These are phyloP conservation scores for Penicillium sp. DNA, from an alignment of 2,329 filamentous ascomycete species.

Conservation along the genomic window DNA sequence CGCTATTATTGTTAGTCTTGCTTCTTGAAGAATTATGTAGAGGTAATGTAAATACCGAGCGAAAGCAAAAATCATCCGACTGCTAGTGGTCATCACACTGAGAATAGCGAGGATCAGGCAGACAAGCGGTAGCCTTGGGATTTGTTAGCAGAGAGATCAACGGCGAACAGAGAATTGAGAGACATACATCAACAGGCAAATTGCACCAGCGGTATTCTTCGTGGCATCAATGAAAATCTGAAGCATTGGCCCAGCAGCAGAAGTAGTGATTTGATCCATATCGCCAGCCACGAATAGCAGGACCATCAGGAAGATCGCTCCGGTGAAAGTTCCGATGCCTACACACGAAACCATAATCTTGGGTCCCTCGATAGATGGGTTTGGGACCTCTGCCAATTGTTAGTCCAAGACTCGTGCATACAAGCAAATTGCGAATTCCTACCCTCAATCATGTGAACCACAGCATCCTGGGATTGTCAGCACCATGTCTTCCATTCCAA, in stretches of 20 bases:
- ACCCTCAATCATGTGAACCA: slow-evolving; percentile 59
- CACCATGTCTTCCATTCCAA: background rate
- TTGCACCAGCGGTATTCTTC: slow-evolving; percentile 64
- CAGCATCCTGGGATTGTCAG: slow-evolving; percentile 39
- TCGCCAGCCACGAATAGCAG: slow-evolving; percentile 68
- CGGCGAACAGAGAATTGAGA: too few relatives aligned
- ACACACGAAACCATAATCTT: slow-evolving; percentile 70
- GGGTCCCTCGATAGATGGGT: slow-evolving; percentile 61
- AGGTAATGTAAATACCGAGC: slow-evolving; percentile 32
- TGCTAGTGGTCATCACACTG: slow-evolving; percentile 45
- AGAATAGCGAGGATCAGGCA: slow-evolving; percentile 42
- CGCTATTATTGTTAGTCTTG: slow-evolving; percentile 48
- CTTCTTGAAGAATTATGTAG: background rate
- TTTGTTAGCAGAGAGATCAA: slow-evolving; percentile 17
- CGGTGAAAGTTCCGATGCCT: slow-evolving; percentile 66
- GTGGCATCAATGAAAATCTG: slow-evolving; percentile 69
- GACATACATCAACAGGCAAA: slow-evolving; percentile 65
- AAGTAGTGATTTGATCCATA: slow-evolving; percentile 61
- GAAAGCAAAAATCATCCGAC: slow-evolving; percentile 45
- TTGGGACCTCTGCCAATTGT: slow-evolving; percentile 42
- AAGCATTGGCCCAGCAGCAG: slow-evolving; percentile 63
- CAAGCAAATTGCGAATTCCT: background rate
- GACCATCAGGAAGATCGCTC: slow-evolving; percentile 66
- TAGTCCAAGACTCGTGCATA: background rate
- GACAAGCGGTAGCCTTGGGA: slow-evolving; percentile 38